Conservation (phyloP, 2,329 filamentous ascomycete species). For the Daldinia sp. region DNA sequence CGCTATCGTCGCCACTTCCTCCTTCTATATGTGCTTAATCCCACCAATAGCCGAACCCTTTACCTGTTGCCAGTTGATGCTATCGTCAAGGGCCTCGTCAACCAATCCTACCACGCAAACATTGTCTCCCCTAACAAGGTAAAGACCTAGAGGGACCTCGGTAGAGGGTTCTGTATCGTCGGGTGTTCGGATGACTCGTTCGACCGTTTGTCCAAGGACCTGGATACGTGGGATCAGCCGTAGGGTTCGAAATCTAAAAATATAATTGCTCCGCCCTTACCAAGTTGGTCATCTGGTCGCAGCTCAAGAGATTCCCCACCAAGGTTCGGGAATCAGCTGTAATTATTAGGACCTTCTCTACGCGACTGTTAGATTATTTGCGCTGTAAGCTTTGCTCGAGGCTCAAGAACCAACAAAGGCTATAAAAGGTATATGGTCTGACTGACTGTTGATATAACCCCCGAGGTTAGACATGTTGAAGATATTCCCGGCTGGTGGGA, state of each 20-base stretch:
- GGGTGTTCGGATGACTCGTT: constrained; percentile 87
- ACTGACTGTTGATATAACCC: constrained; percentile 52
- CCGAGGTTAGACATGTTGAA: constrained; percentile 51
- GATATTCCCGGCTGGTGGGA: not conserved
- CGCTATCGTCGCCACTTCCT: constrained; percentile 28
- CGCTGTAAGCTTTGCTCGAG: constrained; percentile 37
- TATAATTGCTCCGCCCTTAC: constrained; percentile 55
- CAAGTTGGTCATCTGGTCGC: constrained; percentile 93
- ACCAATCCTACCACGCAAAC: constrained; percentile 91
- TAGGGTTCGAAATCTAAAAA: not conserved
- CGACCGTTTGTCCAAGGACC: constrained; percentile 85
- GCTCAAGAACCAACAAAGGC: not conserved
- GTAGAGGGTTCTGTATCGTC: constrained; percentile 86
- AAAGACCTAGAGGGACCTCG: constrained; percentile 86
- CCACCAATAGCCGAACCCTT: constrained; percentile 85
- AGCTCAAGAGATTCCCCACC: constrained; percentile 84
- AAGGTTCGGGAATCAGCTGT: constrained; percentile 92
- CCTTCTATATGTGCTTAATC: constrained; percentile 76
- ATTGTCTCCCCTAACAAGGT: constrained; percentile 93
- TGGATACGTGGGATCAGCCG: constrained; percentile 47
- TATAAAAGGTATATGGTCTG: not conserved
- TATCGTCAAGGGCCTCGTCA: constrained; percentile 87
- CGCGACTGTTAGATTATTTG: constrained; percentile 49
- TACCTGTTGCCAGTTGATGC: constrained; percentile 94
- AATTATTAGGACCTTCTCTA: constrained; percentile 92